Evolutionary conservation across 768 basidiomycete genomes (phyloP), one percentile per base, ranked within the genome.

Genomic region (Suillus tomentosus): DNA sequence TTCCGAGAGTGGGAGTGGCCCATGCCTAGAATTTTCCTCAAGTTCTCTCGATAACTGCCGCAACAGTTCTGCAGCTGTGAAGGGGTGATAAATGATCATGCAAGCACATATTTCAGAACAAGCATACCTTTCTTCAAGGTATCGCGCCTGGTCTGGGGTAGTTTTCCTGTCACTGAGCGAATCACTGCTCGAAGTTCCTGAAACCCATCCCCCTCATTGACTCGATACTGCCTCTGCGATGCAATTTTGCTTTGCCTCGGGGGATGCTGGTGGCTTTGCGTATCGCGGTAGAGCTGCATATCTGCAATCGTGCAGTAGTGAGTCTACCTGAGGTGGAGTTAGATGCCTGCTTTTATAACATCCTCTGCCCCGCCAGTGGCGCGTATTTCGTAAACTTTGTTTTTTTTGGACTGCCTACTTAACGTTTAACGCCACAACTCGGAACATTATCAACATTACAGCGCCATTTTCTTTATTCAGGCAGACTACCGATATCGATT

Each of bases 161-260:
- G 37, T 71, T 69, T 61, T 70, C 68, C 15, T 66, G 74, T 37
- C 70, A 74, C 66, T 3, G 73, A 63, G 51, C 70, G 68, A 10
- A 74, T 36, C n/a, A 72, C 68, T 10, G 68, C 63, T 50, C 72
- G 70, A 19, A 75, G 70, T 39, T 76, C 75, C 19, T 67, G 62
- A 66, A 75, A 76, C 31, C 74, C 71, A 50, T 71, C 72, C n/a
- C 68, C 69, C 62, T 76, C 73, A 60, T 74, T 74, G 56, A 67
- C 69, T n/a, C 73, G 73, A 36, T 76, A 75, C 34, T 66, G 70
- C 61, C 73, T 64, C 27, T 76, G 74, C 5, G 73, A 73, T 36
- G 55, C 53, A 11, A 48, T 61, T 47, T 66, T 64, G 45, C 55
- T 48, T 36, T 45, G 59, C 55, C 45, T 64, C 24, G 34, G 5